Evolutionary conservation across 257 asterid species (phyloP).

Genomic region (Hygrophila difformis): DNA sequence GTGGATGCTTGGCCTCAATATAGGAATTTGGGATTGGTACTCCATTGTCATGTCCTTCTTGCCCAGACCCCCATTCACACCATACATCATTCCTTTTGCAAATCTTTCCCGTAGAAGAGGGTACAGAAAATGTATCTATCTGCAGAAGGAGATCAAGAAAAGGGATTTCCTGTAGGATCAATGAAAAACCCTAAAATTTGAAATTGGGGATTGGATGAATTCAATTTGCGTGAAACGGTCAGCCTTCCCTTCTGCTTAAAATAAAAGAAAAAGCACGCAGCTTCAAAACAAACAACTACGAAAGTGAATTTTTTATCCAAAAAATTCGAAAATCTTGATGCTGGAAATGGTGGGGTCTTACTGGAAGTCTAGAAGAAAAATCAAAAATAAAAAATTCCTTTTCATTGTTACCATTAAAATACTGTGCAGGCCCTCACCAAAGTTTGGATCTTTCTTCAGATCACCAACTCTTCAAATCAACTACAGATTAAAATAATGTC

Average conservation of each 20-base stretch:
- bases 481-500: too few species aligned
- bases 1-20: constrained; percentile 86
- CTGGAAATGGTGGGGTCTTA: constrained; percentile 14
- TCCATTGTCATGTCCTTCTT: constrained; percentile 60
- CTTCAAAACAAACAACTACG: constrained; percentile 13
- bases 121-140: neutral
- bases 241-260: constrained; percentile 1
- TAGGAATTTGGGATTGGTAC: constrained; percentile 56
- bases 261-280: constrained; percentile 1
- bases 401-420: neutral
- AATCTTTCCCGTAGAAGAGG: neutral
- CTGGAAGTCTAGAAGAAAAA: neutral
- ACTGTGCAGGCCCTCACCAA: constrained; percentile 7
- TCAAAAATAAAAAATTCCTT: constrained; percentile 15
- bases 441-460: constrained; percentile 24
- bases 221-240: constrained; percentile 4
- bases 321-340: neutral
- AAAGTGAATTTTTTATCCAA: neutral
- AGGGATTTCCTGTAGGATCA: neutral
- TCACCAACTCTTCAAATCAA: neutral
- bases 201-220: neutral
- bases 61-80: constrained; percentile 36
- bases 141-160: neutral
- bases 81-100: constrained; percentile 31
- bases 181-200: neutral